Base-by-base conservation (phyloP, 106 monocot species). In the Dioscorea alata region DNA sequence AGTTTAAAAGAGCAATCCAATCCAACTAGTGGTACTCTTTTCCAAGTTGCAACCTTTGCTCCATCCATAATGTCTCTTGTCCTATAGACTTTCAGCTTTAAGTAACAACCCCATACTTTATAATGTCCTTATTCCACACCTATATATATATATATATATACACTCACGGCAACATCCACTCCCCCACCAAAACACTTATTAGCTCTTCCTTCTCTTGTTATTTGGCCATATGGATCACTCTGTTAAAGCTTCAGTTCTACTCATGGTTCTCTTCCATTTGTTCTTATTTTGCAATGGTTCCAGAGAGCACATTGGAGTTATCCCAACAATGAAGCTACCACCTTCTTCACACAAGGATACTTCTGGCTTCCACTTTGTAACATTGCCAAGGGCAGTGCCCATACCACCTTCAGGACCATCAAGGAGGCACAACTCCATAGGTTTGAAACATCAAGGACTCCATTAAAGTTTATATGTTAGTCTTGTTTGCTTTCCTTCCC, bases 331-430 rank as follows among this genome's bases (percentile, higher is more conserved):
- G 42, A 42, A 42, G 42, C 10, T 42, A 42, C 42, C 42, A 42
- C 10, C 42, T 42, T 42, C 42, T 42, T 42, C 42, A 5, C 42
- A 1, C 42, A 42, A 42, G 6, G 42, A 8, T 42, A 8, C 42
- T 3, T 6, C 63, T 15, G 69, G 59, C 23, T 18, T 22, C 54
- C 70, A 60, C 75, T 34, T 73, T 18, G 80, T 72, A 17, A 64
- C 69, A 48, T 49, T 81, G 6, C 71, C 78, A 42, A 74, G 64
- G 63, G 67, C 51, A 22, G 64, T 70, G 57, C 70, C 57, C 5
- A 68, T 81, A 8, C 76, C 82, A 24, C 79, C 86, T 10, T 86
- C 86, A 9, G 82, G 79, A 23, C 86, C 86, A 23, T 86, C 86
- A 13, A 73, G 34, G 53, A 48, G 64, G 59, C 79, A 82, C 69